Evolutionary conservation across 306 rosid genomes (phyloP).

Genomic region (Pterocarpus santalinus): DNA sequence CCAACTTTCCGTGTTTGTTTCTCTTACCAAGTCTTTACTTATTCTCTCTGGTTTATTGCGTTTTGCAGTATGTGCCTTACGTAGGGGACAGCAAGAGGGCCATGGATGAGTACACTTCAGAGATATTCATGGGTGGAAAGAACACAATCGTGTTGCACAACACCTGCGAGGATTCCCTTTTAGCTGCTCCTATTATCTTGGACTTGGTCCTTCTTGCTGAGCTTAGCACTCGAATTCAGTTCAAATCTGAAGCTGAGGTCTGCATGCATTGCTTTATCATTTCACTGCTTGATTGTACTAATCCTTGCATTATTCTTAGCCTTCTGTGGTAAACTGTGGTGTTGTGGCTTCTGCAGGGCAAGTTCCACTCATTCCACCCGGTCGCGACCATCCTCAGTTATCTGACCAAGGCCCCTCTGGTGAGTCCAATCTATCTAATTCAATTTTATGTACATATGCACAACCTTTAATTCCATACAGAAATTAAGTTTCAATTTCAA

Average conservation of each 20-base stretch:
- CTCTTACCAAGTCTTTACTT: background rate
- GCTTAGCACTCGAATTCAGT: constrained; percentile 93
- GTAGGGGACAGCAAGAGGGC: constrained; percentile 99
- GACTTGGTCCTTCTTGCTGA: constrained; percentile 98
- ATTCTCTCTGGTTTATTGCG: constrained; percentile 26
- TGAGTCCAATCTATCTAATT: constrained; percentile 56
- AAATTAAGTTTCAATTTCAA: constrained; percentile 8
- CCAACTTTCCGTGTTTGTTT: background rate
- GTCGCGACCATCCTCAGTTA: constrained; percentile 96
- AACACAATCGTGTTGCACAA: constrained; percentile 96
- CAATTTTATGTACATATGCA: constrained; percentile 12
- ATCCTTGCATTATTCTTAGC: background rate
- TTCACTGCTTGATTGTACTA: constrained; percentile 14
- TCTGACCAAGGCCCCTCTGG: constrained; percentile 97
- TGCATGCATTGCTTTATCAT: background rate
- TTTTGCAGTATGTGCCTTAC: constrained; percentile 87
- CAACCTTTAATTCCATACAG: background rate
- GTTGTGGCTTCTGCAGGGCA: constrained; percentile 67
- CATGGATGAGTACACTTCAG: constrained; percentile 98
- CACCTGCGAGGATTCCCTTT: constrained; percentile 99
- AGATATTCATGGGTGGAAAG: constrained; percentile 97
- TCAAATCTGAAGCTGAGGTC: constrained; percentile 93
- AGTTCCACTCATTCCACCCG: constrained; percentile 96
- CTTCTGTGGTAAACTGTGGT: background rate
- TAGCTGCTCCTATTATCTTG: constrained; percentile 97